Conservation (phyloP, 202 grass and related monocot genomes). For the Thinopyrum obtusiflorum region DNA sequence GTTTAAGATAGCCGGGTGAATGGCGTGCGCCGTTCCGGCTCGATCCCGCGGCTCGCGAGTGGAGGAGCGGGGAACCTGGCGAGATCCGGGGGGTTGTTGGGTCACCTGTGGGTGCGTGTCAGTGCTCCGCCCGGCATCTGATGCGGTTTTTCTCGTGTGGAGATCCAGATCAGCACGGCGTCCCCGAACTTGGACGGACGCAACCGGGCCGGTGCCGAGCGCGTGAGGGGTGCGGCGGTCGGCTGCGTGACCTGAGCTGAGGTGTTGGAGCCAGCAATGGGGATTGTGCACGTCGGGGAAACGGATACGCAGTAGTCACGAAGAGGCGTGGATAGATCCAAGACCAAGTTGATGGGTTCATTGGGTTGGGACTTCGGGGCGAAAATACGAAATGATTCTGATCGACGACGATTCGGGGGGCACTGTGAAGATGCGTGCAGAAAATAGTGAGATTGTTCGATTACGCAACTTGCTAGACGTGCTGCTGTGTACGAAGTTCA, state of each 20-base stretch:
- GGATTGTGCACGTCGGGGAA: no score
- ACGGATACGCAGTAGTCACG: no score
- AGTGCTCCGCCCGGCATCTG: background rate
- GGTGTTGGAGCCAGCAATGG: no score
- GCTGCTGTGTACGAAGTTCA: background rate
- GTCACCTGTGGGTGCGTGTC: background rate
- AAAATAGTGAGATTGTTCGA: background rate
- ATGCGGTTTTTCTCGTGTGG: slow-evolving; percentile 24
- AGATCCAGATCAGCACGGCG: slow-evolving; percentile 22
- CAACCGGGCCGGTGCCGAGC: background rate
- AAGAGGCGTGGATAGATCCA: background rate
- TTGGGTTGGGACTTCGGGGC: no score
- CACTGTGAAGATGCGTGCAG: background rate
- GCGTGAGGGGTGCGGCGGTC: background rate
- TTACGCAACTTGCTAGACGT: background rate
- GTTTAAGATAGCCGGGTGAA: background rate
- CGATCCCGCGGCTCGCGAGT: background rate
- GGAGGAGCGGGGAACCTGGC: slow-evolving; percentile 16
- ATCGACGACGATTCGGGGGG: background rate
- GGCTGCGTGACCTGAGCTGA: no score
- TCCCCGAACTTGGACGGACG: background rate
- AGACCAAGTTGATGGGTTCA: background rate
- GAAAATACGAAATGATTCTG: no score
- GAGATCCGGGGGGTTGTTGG: slow-evolving; percentile 33
- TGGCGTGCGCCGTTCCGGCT: background rate